Evolutionary conservation across 2,329 filamentous ascomycete genomes (phyloP).

Genomic region (Colletotrichum abscissum): DNA sequence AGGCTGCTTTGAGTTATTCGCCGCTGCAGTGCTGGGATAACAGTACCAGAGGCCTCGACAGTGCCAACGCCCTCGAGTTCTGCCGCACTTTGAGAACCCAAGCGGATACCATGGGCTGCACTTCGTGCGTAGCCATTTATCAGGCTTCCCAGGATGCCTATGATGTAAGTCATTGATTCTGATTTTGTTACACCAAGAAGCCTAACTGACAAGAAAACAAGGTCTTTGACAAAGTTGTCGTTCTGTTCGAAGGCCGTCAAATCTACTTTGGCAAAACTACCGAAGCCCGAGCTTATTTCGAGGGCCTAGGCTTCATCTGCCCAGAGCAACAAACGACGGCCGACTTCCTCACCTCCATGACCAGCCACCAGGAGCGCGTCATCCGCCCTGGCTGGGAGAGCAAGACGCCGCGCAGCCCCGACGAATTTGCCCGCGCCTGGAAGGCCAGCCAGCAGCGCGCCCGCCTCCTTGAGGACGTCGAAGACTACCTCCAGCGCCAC

Average conservation of each 20-base stretch:
- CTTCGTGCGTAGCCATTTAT: slow-evolving; percentile 57
- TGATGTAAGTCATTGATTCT: slow-evolving; percentile 46
- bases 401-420: slow-evolving; percentile 44
- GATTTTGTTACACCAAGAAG: neutral
- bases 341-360: slow-evolving; percentile 77
- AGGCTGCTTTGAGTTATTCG: slow-evolving; percentile 44
- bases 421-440: slow-evolving; percentile 45
- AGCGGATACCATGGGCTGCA: slow-evolving; percentile 41
- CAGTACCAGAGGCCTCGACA: slow-evolving; percentile 59
- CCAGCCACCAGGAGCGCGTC: slow-evolving; percentile 43
- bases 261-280: slow-evolving; percentile 73
- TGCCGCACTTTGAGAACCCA: slow-evolving; percentile 41
- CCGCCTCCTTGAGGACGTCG: slow-evolving; percentile 43
- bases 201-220: slow-evolving; percentile 3
- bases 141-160: slow-evolving; percentile 72
- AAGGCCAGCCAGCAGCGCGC: slow-evolving; percentile 41
- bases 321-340: slow-evolving; percentile 71
- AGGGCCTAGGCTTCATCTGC: slow-evolving; percentile 72
- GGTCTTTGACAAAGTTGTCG: slow-evolving; percentile 74
- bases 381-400: slow-evolving; percentile 41
- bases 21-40: slow-evolving; percentile 53
- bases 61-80: slow-evolving; percentile 35
- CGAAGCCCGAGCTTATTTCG: slow-evolving; percentile 73
- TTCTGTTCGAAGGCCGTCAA: slow-evolving; percentile 74
- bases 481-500: slow-evolving; percentile 38